Evolutionary conservation across 345 rosid genomes (phyloP).

Genomic region (Populus euphratica): DNA sequence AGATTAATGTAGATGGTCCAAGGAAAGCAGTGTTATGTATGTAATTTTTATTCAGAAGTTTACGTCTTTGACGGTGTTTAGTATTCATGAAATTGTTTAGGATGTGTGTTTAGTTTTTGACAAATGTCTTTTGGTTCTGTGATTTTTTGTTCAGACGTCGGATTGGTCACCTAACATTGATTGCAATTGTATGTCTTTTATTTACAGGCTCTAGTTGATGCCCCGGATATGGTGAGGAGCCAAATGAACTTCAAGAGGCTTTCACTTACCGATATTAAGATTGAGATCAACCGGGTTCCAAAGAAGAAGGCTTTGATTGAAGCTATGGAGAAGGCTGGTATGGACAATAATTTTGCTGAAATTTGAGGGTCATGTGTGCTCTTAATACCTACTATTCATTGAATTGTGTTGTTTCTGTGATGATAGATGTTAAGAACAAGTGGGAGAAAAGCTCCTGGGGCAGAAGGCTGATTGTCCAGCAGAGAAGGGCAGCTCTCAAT

Average conservation of each 20-base stretch:
- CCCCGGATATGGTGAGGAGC: slow-evolving; percentile 86
- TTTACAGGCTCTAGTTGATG: slow-evolving; percentile 84
- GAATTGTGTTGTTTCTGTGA: background rate
- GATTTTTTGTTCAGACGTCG: background rate
- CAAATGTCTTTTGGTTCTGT: background rate
- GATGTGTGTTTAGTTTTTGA: background rate
- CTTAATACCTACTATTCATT: background rate
- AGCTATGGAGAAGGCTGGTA: slow-evolving; percentile 95
- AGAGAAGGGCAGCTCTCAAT: slow-evolving; percentile 68
- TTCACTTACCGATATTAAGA: slow-evolving; percentile 75
- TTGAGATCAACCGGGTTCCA: slow-evolving; percentile 73
- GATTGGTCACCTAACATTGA: background rate
- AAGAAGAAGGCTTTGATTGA: slow-evolving; percentile 78
- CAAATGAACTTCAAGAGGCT: slow-evolving; percentile 96
- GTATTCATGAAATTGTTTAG: background rate
- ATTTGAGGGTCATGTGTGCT: background rate
- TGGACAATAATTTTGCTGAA: background rate
- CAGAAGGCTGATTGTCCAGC: slow-evolving; percentile 71
- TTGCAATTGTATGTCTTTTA: background rate
- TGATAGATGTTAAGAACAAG: slow-evolving; percentile 69
- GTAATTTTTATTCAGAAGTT: background rate
- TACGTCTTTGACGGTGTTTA: background rate
- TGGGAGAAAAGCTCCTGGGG: slow-evolving; percentile 95
- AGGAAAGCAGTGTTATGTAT: background rate
- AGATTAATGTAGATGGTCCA: background rate